Conservation (phyloP, 2,329 filamentous ascomycete genomes). For the Coniosporium tulheliwenetii region DNA sequence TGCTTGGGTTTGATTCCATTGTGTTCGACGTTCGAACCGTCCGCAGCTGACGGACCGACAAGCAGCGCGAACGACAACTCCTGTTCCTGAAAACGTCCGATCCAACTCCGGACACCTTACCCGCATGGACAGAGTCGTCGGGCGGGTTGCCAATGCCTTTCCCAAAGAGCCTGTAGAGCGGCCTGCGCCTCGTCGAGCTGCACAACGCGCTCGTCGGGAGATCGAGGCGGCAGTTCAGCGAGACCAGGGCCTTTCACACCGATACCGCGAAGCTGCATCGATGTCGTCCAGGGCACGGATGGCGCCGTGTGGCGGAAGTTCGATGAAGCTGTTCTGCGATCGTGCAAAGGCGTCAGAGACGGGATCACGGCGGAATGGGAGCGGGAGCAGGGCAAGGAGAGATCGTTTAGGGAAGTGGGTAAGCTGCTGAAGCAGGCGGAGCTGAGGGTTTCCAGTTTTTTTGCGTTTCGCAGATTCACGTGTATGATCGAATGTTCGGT, state of each 20-base stretch:
- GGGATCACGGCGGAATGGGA: conserved; percentile 67
- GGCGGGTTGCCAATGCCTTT: conserved; percentile 54
- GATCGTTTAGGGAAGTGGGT: no score
- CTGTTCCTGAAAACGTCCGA: conserved; percentile 69
- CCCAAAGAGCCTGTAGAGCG: conserved; percentile 58
- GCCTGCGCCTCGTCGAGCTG: conserved; percentile 65
- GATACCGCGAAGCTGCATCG: conserved; percentile 92
- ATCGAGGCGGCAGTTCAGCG: conserved; percentile 73
- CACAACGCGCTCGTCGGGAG: conserved; percentile 82
- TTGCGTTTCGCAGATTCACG: no score
- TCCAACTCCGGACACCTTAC: conserved; percentile 41
- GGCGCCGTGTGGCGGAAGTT: conserved; percentile 64
- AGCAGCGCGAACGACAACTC: conserved; percentile 63
- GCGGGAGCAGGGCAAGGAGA: conserved; percentile 21
- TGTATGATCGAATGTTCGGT: no score
- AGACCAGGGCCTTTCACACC: conserved; percentile 75
- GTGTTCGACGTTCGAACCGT: conserved; percentile 59
- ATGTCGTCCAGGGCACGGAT: conserved; percentile 62
- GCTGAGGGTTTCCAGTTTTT: no score
- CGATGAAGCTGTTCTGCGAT: conserved; percentile 66
- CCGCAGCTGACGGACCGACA: conserved; percentile 47
- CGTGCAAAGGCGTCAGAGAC: conserved; percentile 68
- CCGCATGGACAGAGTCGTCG: conserved; percentile 47
- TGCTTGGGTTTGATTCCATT: conserved; percentile 49
- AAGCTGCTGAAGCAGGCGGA: no score